Percentiles rank a stretch among this genome's conserved stretches.
Conservation (phyloP, 768 basidiomycete species). For the Phanerodontia chrysosporium region DNA sequence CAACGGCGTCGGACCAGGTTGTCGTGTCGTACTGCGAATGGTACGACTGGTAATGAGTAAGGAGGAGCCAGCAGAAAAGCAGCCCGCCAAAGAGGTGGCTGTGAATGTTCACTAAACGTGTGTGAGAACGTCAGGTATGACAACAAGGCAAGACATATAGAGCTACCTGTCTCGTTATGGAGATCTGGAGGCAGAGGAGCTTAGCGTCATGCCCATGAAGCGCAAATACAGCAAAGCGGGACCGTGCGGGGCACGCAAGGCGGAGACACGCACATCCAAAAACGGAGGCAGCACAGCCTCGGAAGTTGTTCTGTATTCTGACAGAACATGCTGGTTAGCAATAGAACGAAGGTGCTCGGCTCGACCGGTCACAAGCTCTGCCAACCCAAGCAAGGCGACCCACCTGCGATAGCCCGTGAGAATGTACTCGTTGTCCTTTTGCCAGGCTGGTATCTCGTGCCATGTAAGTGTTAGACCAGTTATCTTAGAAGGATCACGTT, state of each 20-base stretch:
- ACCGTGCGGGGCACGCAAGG: background rate
- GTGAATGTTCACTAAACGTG: slow-evolving; percentile 73
- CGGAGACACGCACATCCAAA: slow-evolving; percentile 54
- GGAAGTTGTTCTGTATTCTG: slow-evolving; percentile 60
- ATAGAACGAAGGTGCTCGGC: too few species aligned
- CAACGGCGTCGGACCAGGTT: slow-evolving; percentile 57
- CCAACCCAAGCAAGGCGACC: too few species aligned
- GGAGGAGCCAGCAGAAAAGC: slow-evolving; percentile 53
- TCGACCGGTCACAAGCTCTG: too few species aligned
- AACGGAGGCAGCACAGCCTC: slow-evolving; percentile 56
- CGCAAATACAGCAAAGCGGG: too few species aligned
- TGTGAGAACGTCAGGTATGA: slow-evolving; percentile 12
- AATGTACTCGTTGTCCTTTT: slow-evolving; percentile 72
- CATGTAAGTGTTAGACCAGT: slow-evolving; percentile 39
- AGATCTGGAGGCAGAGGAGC: slow-evolving; percentile 41
- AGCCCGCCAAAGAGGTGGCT: slow-evolving; percentile 71
- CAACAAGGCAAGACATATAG: background rate
- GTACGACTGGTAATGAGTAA: slow-evolving; percentile 48
- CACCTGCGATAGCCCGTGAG: slow-evolving; percentile 66
- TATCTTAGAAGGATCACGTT: background rate
- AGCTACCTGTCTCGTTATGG: slow-evolving; percentile 73
- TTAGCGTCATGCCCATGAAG: background rate
- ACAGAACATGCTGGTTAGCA: background rate
- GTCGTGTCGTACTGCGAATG: slow-evolving; percentile 47
- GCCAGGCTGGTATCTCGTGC: slow-evolving; percentile 63